Evolutionary conservation across 768 basidiomycete genomes (phyloP).

Genomic region (Termitomyces sp.): DNA sequence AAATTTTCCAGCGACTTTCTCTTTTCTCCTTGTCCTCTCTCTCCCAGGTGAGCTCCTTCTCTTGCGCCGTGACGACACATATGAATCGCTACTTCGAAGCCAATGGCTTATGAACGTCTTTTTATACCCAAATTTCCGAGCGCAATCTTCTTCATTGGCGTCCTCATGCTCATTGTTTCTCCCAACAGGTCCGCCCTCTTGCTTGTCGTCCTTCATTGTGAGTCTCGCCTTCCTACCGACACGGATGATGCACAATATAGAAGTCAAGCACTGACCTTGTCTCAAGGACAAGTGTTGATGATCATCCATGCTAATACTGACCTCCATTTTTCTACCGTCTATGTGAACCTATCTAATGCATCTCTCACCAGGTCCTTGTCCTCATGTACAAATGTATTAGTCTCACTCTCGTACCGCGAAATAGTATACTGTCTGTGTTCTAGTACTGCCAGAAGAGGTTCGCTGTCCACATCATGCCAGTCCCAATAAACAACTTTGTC

Average conservation of each 20-base stretch:
- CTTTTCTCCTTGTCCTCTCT: constrained; percentile 13
- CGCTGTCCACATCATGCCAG: constrained; percentile 54
- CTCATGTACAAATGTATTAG: background rate
- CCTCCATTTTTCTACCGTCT: constrained; percentile 6
- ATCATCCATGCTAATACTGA: constrained; percentile 93
- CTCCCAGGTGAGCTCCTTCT: constrained; percentile 26
- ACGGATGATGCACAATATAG: constrained; percentile 66
- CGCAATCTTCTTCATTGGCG: constrained; percentile 15
- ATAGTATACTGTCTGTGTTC: background rate
- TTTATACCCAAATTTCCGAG: constrained; percentile 94
- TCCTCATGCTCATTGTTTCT: constrained; percentile 3
- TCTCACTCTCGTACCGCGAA: background rate
- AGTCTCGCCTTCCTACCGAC: constrained; percentile 17
- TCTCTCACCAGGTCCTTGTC: background rate
- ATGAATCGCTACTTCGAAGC: constrained; percentile 91
- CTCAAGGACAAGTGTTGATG: constrained; percentile 71
- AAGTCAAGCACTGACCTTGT: constrained; percentile 89
- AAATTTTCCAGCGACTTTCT: constrained; percentile 6
- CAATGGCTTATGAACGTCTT: constrained; percentile 56
- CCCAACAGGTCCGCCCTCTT: background rate
- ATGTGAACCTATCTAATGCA: background rate
- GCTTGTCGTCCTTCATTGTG: constrained; percentile 14
- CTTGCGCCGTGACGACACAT: constrained; percentile 53
- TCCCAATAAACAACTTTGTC: constrained; percentile 34
- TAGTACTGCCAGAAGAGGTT: constrained; percentile 55